These are phyloP conservation scores for Pulveroboletus sp. DNA, from an alignment of 768 basidiomycete species.

Conservation along the genomic window DNA sequence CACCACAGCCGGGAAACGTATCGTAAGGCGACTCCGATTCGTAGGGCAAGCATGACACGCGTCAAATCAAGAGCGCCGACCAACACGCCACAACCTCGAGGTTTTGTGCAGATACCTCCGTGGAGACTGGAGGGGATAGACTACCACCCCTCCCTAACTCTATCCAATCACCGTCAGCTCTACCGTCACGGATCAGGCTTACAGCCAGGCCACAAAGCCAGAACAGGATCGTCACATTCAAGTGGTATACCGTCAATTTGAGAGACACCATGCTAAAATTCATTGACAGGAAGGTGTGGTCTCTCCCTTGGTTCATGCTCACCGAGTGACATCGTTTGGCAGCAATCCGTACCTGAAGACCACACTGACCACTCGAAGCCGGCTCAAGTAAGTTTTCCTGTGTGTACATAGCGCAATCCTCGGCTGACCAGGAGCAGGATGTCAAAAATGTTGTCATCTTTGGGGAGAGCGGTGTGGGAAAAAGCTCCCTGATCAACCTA, in stretches of 20 bases:
- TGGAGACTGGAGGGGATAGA: constrained; percentile 7
- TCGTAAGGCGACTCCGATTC: constrained; percentile 2
- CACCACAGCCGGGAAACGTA: constrained; percentile 1
- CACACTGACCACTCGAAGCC: not conserved
- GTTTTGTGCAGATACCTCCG: constrained; percentile 1
- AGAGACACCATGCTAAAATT: not conserved
- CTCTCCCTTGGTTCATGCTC: not conserved
- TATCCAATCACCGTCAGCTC: not conserved
- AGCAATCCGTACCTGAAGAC: constrained; percentile 7
- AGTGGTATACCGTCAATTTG: not conserved
- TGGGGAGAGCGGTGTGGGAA: constrained; percentile 39
- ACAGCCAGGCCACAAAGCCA: not conserved
- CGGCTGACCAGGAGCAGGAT: constrained; percentile 9
- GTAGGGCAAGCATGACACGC: constrained; percentile 6
- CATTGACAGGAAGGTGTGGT: constrained; percentile 11
- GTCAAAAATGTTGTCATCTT: constrained; percentile 37
- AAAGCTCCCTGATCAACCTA: constrained; percentile 45
- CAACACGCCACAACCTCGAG: constrained; percentile 16
- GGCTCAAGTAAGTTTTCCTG: constrained; percentile 8
- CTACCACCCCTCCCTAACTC: not conserved
- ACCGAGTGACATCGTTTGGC: constrained; percentile 9
- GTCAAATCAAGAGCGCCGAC: constrained; percentile 2
- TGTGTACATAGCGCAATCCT: not conserved
- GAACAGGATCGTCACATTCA: constrained; percentile 1
- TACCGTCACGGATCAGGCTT: not conserved